A percentile compares a stretch with the other conserved stretches of the same genome.
Conservation (phyloP, 2,329 filamentous ascomycete species). For the Aspergillus sojae region DNA sequence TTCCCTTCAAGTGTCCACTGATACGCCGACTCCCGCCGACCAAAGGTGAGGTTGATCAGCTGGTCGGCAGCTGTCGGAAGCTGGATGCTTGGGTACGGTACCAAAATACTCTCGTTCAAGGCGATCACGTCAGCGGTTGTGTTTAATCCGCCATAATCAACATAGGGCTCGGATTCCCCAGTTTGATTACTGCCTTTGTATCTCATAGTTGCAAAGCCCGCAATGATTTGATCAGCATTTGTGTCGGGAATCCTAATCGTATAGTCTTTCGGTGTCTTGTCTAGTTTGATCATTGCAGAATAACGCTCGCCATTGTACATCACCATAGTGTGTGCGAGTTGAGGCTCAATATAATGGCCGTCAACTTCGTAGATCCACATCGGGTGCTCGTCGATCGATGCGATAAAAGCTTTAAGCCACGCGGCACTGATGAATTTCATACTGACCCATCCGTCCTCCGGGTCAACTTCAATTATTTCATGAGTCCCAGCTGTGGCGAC, state of each 20-base stretch:
- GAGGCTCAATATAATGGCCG: constrained; percentile 45
- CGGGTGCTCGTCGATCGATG: constrained; percentile 44
- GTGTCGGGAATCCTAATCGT: constrained; percentile 52
- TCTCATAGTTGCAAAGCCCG: constrained; percentile 1
- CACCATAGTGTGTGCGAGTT: constrained; percentile 34
- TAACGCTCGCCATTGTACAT: constrained; percentile 43
- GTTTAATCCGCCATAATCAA: constrained; percentile 52
- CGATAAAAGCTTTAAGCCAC: not conserved
- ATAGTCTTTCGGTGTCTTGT: constrained; percentile 40
- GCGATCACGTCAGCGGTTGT: constrained; percentile 44
- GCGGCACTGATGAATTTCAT: not conserved
- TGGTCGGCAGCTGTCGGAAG: constrained; percentile 48
- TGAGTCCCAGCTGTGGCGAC: not conserved
- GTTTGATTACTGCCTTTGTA: not conserved
- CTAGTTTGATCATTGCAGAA: constrained; percentile 44
- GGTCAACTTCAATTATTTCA: constrained; percentile 4
- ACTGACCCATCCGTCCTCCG: not conserved
- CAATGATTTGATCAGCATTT: constrained; percentile 1
- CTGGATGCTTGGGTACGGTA: constrained; percentile 50
- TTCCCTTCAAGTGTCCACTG: constrained; percentile 34
- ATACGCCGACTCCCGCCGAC: constrained; percentile 31
- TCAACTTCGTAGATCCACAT: constrained; percentile 49
- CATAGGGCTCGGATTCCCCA: constrained; percentile 41
- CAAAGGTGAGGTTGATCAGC: constrained; percentile 44
- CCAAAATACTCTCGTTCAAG: constrained; percentile 47